Percentiles rank a stretch among this genome's conserved stretches.
These are phyloP conservation scores for Antitrichia curtipendula DNA, from an alignment of 225 moss, liverwort and hornwort species.

Conservation along the genomic window DNA sequence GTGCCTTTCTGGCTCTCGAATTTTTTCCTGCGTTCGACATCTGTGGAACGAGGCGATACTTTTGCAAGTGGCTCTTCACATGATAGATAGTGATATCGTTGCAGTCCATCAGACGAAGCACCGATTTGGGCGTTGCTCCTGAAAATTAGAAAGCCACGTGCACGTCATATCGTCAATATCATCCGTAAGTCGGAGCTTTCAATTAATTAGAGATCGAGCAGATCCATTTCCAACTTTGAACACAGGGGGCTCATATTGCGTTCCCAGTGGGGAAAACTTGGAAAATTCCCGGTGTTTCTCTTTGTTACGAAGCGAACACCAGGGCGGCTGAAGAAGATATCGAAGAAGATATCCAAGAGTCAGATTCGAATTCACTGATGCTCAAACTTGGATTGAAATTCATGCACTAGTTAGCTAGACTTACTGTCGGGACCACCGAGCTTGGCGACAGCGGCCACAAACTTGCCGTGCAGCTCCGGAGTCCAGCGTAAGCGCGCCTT, in stretches of 20 bases:
- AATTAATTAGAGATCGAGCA: not conserved
- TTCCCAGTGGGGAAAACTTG: no score
- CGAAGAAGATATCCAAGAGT: not conserved
- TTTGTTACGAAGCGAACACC: no score
- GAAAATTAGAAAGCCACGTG: not conserved
- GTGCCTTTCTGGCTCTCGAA: constrained; percentile 17
- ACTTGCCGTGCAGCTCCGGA: constrained; percentile 64
- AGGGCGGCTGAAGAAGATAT: no score
- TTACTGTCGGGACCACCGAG: constrained; percentile 83
- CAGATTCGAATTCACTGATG: not conserved
- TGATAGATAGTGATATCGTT: constrained; percentile 79
- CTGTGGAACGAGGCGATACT: constrained; percentile 32
- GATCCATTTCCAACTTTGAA: not conserved
- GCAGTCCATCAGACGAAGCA: constrained; percentile 60
- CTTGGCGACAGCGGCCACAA: constrained; percentile 54
- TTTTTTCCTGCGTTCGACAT: not conserved
- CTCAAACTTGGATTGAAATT: not conserved
- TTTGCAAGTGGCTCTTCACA: constrained; percentile 75
- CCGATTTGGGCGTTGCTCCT: constrained; percentile 71
- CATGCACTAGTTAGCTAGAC: not conserved
- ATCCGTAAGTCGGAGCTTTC: not conserved
- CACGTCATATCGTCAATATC: not conserved
- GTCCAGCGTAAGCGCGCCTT: constrained; percentile 69
- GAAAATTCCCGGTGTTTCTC: no score
- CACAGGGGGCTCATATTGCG: no score